Evolutionary conservation across 345 rosid species (phyloP).

Genomic region (Alliaria petiolata): DNA sequence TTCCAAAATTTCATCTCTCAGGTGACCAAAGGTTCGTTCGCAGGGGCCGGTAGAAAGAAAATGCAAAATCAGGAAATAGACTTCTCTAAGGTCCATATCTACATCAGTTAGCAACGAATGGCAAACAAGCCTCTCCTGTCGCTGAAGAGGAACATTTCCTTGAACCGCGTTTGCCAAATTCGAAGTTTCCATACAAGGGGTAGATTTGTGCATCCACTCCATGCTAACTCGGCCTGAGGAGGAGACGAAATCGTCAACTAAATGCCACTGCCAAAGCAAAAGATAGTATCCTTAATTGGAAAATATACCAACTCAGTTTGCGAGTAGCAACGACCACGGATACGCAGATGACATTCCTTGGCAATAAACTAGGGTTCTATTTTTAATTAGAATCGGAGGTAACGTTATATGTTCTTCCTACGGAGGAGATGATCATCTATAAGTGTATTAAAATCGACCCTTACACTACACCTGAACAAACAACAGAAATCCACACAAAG

Average conservation of each 20-base stretch:
- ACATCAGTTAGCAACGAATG: constrained; percentile 38
- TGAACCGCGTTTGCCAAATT: constrained; percentile 37
- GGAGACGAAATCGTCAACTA: constrained; percentile 14
- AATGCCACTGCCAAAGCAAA: constrained; percentile 9
- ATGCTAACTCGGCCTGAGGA: constrained; percentile 39
- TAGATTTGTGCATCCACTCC: constrained; percentile 56
- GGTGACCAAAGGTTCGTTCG: constrained; percentile 53
- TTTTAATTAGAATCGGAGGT: background rate
- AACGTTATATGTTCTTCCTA: background rate
- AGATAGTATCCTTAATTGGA: background rate
- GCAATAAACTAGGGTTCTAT: background rate
- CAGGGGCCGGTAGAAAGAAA: constrained; percentile 88
- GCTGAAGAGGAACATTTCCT: constrained; percentile 42
- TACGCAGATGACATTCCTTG: background rate
- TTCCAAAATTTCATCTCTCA: constrained; percentile 71
- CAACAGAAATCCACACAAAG: background rate
- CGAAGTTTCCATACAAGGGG: constrained; percentile 47
- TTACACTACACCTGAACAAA: background rate
- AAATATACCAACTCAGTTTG: background rate
- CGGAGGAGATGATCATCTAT: background rate
- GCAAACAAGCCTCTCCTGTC: constrained; percentile 38
- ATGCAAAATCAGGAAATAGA: constrained; percentile 88
- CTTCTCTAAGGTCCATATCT: constrained; percentile 74
- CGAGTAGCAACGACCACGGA: background rate
- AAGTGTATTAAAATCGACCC: background rate